Percentiles rank a stretch among this genome's conserved stretches.
phyloP scores from a whole-genome alignment of 202 grass and related monocot genomes.

The Setaria viridis region DNA sequence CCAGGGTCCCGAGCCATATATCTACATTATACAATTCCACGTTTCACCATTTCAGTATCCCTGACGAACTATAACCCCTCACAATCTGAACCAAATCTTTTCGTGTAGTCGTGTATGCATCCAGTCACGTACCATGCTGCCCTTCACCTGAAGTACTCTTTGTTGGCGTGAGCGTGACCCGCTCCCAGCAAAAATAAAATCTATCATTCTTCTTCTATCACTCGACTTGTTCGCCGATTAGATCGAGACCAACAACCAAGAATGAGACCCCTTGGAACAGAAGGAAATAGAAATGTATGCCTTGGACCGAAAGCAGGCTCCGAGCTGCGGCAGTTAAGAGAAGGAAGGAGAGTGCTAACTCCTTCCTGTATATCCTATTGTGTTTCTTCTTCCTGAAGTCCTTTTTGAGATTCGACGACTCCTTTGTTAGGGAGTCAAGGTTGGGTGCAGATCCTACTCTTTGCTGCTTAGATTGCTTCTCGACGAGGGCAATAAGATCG shows the following conservation, averaged over 20 bases:
- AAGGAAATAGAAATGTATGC: slow-evolving; percentile 91
- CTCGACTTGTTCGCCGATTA: slow-evolving; percentile 77
- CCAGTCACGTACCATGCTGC: slow-evolving; percentile 16
- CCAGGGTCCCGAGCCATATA: slow-evolving; percentile 53
- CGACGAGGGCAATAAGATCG: slow-evolving; percentile 53
- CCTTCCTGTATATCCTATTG: slow-evolving; percentile 82
- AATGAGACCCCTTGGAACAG: slow-evolving; percentile 85
- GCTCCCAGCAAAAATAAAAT: slow-evolving; percentile 36
- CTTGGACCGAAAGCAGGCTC: slow-evolving; percentile 75
- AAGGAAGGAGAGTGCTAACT: slow-evolving; percentile 76
- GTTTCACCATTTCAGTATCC: slow-evolving; percentile 43
- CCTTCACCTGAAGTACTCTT: slow-evolving; percentile 42
- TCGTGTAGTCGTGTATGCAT: slow-evolving; percentile 42
- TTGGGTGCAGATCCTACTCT: slow-evolving; percentile 64
- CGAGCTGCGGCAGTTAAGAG: slow-evolving; percentile 72
- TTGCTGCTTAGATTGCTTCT: slow-evolving; percentile 58
- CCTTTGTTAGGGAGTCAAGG: slow-evolving; percentile 58
- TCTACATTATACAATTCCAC: slow-evolving; percentile 46
- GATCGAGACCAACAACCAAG: slow-evolving; percentile 74
- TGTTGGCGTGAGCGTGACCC: slow-evolving; percentile 1
- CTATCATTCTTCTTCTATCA: slow-evolving; percentile 46
- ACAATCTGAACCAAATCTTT: slow-evolving; percentile 21
- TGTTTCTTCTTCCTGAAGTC: slow-evolving; percentile 56
- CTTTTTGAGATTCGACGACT: slow-evolving; percentile 38
- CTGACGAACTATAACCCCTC: slow-evolving; percentile 24